Conservation (phyloP, 352 stramenopile species). For the Globisporangium cylindrosporum region DNA sequence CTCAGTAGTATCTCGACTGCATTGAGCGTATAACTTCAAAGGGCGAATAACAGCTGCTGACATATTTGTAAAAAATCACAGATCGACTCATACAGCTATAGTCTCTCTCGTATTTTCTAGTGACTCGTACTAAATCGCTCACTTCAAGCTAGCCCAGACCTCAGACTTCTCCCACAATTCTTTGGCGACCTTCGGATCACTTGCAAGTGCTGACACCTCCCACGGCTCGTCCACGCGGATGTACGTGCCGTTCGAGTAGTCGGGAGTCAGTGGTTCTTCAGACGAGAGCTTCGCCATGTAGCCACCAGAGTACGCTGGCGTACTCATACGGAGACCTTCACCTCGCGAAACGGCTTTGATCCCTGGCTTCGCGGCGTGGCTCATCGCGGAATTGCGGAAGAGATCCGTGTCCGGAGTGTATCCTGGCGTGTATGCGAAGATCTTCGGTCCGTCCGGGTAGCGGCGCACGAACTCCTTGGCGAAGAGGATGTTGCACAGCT, state of each 20-base stretch:
- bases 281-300: slow-evolving; percentile 29
- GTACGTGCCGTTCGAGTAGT: slow-evolving; percentile 25
- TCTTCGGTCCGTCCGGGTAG: slow-evolving; percentile 21
- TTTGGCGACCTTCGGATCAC: slow-evolving; percentile 21
- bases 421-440: slow-evolving; percentile 27
- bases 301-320: slow-evolving; percentile 22
- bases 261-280: slow-evolving; percentile 4
- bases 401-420: slow-evolving; percentile 25
- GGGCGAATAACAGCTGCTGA: no score
- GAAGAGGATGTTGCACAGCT: slow-evolving; percentile 33
- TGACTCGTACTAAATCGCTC: no score
- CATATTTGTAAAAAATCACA: no score
- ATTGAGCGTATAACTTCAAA: no score
- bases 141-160: slow-evolving; percentile 1
- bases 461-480: slow-evolving; percentile 24
- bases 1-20: no score
- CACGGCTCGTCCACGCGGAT: slow-evolving; percentile 25
- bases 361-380: no score
- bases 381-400: slow-evolving; percentile 18
- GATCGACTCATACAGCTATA: no score
- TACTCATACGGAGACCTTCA: slow-evolving; percentile 14
- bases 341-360: neutral
- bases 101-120: no score
- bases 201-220: slow-evolving; percentile 17
- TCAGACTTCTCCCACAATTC: slow-evolving; percentile 29